Conservation (phyloP, 305 asterid genomes). For the Solanum hybrid region DNA sequence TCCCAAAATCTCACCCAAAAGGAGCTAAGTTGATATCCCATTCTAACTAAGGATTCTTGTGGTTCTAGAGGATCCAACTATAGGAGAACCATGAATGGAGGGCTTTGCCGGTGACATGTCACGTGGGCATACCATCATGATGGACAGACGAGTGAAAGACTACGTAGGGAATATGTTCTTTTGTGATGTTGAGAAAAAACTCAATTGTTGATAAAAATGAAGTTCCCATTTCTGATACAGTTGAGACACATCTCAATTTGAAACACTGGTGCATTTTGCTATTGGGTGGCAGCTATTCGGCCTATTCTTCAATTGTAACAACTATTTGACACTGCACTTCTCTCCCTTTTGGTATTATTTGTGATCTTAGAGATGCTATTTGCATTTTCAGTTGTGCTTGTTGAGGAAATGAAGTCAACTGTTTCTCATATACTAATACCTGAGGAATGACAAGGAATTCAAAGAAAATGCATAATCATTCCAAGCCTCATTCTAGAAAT, state of each 20-base stretch:
- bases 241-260: neutral
- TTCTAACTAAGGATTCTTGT: neutral
- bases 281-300: neutral
- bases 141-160: neutral
- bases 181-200: neutral
- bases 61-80: neutral
- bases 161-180: neutral
- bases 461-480: neutral
- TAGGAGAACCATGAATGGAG: neutral
- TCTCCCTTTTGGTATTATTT: neutral
- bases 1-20: neutral
- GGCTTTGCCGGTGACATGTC: neutral
- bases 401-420: neutral
- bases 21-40: neutral
- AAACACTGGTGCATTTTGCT: neutral
- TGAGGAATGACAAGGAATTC: neutral
- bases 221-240: neutral
- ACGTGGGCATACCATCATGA: neutral
- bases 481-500: neutral
- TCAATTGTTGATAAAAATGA: neutral
- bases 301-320: neutral
- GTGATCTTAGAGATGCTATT: neutral
- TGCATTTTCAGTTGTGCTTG: neutral
- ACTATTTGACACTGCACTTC: neutral
- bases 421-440: neutral